phyloP scores from a whole-genome alignment of 1,139 yeast species.

The Candida sp. region DNA sequence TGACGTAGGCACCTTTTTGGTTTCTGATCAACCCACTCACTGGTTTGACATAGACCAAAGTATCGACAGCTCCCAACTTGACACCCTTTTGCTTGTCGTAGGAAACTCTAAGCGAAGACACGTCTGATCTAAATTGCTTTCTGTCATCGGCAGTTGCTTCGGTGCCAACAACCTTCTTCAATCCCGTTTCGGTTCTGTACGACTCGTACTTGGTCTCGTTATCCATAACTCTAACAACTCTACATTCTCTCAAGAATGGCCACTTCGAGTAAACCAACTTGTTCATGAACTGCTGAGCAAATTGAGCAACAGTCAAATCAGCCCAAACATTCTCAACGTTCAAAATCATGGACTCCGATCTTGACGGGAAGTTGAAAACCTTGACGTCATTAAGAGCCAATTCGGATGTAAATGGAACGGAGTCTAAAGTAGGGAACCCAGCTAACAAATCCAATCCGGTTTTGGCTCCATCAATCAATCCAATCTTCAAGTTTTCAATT shows the following conservation, averaged over 20 bases:
- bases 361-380: conserved; percentile 86
- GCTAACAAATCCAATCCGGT: conserved; percentile 75
- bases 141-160: conserved; percentile 45
- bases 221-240: conserved; percentile 68
- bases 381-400: conserved; percentile 66
- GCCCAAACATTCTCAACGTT: conserved; percentile 56
- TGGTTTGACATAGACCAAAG: conserved; percentile 69
- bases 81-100: conserved; percentile 57
- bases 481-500: conserved; percentile 54
- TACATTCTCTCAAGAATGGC: conserved; percentile 90
- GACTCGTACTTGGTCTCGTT: conserved; percentile 50
- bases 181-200: conserved; percentile 30
- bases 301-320: conserved; percentile 53
- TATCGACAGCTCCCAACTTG: conserved; percentile 54
- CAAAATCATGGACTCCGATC: conserved; percentile 81
- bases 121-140: conserved; percentile 40
- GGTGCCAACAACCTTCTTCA: conserved; percentile 40
- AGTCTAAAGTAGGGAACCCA: conserved; percentile 86
- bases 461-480: conserved; percentile 70
- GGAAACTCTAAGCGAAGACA: conserved; percentile 13
- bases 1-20: conserved; percentile 76
- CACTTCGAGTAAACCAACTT: conserved; percentile 76
- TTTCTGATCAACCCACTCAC: conserved; percentile 82
- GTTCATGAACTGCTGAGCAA: conserved; percentile 63
- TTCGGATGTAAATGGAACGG: conserved; percentile 61